These are phyloP conservation scores for Phialemoniopsis sp. DNA, from an alignment of 2,329 filamentous ascomycete genomes.

Conservation along the genomic window DNA sequence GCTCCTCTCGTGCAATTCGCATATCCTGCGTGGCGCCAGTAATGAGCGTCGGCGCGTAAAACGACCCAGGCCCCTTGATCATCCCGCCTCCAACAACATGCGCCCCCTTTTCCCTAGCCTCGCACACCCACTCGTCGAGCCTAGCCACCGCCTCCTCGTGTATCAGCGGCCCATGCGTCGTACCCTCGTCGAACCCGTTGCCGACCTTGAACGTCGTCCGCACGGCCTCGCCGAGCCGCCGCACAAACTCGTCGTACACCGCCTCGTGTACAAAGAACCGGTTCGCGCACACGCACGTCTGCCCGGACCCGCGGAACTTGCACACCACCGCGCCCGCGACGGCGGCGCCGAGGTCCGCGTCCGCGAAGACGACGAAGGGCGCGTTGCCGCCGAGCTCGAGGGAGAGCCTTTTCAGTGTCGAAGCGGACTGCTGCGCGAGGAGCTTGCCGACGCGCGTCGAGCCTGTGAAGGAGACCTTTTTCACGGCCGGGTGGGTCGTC, in stretches of 20 bases:
- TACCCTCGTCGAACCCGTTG: constrained; percentile 4
- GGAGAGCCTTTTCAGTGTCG: constrained; percentile 58
- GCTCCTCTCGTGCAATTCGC: constrained; percentile 10
- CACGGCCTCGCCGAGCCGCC: constrained; percentile 10
- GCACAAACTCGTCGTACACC: constrained; percentile 12
- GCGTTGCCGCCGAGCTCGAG: constrained; percentile 66
- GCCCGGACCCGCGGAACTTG: constrained; percentile 33
- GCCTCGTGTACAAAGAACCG: constrained; percentile 14
- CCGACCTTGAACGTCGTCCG: constrained; percentile 6
- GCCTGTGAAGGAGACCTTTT: constrained; percentile 64
- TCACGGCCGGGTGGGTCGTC: constrained; percentile 4
- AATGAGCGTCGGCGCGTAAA: constrained; percentile 68
- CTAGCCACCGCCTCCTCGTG: constrained; percentile 10
- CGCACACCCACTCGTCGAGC: constrained; percentile 10
- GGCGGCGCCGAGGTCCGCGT: constrained; percentile 56
- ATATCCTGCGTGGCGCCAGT: constrained; percentile 35
- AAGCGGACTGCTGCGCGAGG: constrained; percentile 51
- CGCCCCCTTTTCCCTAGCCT: constrained; percentile 13
- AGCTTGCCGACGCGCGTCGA: constrained; percentile 55
- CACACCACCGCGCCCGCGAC: constrained; percentile 43
- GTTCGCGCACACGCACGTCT: constrained; percentile 55
- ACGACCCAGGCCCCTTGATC: constrained; percentile 52
- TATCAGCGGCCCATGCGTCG: constrained; percentile 13
- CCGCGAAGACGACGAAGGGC: constrained; percentile 56
- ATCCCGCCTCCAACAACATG: constrained; percentile 36